Base-by-base conservation (phyloP, 225 moss, liverwort and hornwort genomes). In the Ulota crispa region DNA sequence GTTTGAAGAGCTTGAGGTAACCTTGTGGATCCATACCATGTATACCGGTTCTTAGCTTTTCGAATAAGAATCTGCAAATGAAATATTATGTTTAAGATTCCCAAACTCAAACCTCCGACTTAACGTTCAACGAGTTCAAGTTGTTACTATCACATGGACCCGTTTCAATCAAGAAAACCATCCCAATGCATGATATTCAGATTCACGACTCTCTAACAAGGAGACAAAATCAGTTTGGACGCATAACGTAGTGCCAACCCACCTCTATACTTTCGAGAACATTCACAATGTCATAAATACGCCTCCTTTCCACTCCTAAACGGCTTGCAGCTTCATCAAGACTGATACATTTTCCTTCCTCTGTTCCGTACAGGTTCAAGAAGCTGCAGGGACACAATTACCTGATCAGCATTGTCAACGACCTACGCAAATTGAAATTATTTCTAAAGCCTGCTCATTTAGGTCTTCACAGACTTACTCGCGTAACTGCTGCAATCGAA, bases 201-300 rank as follows among this genome's bases (percentile, higher is more conserved):
- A 57, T 74, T 37, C 42, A 41, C 12, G 28, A 9, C 54, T 52
- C 75, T 59, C 59, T 64, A 64, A 42, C 53, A 67, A 19, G 27
- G 21, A 61, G 31, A 26, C n/a, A 42, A 26, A 65, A 34, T 62
- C 11, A 19, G 20, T 26, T 59, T 43, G 28, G 20, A 23, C 68
- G 37, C 2, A 36, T 39, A 18, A 39, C 8, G 14, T 8, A 27
- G 74, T 8, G 75, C 16, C 30, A 59, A 77, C 82, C 7, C 67
- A 95, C 97, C 92, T 93, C 91, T 86, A 96, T 88, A 73, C 98
- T 94, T 83, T 99, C 98, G 52, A 99, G 90, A 42, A 99, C 95
- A 68, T 99, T 96, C 16, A 95, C 98, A 63, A 99, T 95, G 81
- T 95, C 98, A 86, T 99, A 99, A 82, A 99, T 99, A 78, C 95